Evolutionary conservation across 2,329 filamentous ascomycete genomes (phyloP), one percentile per base, ranked within the genome.

Genomic region (Penicillium sp.): DNA sequence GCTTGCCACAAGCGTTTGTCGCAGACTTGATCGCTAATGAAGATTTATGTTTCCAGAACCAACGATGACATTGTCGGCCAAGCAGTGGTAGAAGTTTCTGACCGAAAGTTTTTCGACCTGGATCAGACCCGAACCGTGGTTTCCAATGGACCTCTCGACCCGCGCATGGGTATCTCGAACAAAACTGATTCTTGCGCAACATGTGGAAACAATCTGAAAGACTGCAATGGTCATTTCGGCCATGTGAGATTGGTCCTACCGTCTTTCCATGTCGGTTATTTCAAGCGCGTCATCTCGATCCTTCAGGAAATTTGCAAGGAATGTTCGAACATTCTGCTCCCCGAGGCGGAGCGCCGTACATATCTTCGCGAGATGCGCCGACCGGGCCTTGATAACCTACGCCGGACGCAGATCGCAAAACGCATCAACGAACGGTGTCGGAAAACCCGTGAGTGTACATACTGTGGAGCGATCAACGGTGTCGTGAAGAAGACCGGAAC

Each of bases 301-400:
- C 81, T 99, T 25, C 92, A 97, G 71, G 89, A 94, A 68, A 95
- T 99, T 61, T 99, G 94, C 86, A 99, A 96, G 78, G 86, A 92
- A 68, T 99, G 94, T 71, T 90, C 90, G 25, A 84, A 84, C 58
- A 88, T 97, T 7, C 77, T 99, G 52, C 82, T 99, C 25, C 85
- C 88, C 37, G 91, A 97, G 69, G 78, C 83, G 21, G 90, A 96
- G 65, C 86, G 90, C 61, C 86, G 89, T 39, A 76, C 80, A 4
- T 95, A 88, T 63, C 79, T 97, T n/a, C 88, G 85, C 58, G 88
- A 91, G 62, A 80, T 97, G 68, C 84, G 93, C 59, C 83, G 86
- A 25, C 90, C 90, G 0, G 86, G 87, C 37, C 84, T 96, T 66
- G 94, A 99, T 72, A 96, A 93, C 62, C 79, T 97, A 59, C 86